These are phyloP conservation scores for Rhodosporidiobolus odoratus DNA, from an alignment of 768 basidiomycete genomes.

Conservation along the genomic window DNA sequence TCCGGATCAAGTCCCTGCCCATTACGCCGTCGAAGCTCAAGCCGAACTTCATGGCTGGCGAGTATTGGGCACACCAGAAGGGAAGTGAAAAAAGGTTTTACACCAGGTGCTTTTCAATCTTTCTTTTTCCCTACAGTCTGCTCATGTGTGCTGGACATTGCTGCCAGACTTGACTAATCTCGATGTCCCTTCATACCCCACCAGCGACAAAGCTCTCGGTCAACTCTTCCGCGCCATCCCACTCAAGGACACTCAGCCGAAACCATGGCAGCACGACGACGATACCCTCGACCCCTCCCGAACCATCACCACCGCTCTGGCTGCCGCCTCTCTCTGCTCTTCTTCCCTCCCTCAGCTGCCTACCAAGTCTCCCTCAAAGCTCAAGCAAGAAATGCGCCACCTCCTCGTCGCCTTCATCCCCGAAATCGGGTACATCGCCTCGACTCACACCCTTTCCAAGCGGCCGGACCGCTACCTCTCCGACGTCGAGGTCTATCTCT, in stretches of 20 bases:
- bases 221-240: slow-evolving; percentile 22
- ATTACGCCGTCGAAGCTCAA: not conserved
- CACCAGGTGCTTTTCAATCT: not conserved
- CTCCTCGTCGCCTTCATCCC: not conserved
- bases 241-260: not conserved
- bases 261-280: not conserved
- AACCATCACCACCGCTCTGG: slow-evolving; percentile 6
- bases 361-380: too few species aligned
- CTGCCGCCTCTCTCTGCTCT: not conserved
- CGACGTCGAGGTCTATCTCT: slow-evolving; percentile 16
- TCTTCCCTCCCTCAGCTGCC: not conserved
- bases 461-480: slow-evolving; percentile 18
- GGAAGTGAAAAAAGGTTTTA: not conserved
- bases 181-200: not conserved
- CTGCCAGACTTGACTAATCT: not conserved
- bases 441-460: slow-evolving; percentile 4
- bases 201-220: slow-evolving; percentile 19
- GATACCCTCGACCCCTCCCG: slow-evolving; percentile 3
- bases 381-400: not conserved
- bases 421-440: not conserved
- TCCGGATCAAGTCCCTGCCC: not conserved
- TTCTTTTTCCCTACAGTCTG: not conserved
- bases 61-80: not conserved
- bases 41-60: slow-evolving; percentile 12
- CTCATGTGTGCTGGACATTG: too few species aligned